These are phyloP conservation scores for Narthecium ossifragum DNA, from an alignment of 106 monocot genomes.

Conservation along the genomic window DNA sequence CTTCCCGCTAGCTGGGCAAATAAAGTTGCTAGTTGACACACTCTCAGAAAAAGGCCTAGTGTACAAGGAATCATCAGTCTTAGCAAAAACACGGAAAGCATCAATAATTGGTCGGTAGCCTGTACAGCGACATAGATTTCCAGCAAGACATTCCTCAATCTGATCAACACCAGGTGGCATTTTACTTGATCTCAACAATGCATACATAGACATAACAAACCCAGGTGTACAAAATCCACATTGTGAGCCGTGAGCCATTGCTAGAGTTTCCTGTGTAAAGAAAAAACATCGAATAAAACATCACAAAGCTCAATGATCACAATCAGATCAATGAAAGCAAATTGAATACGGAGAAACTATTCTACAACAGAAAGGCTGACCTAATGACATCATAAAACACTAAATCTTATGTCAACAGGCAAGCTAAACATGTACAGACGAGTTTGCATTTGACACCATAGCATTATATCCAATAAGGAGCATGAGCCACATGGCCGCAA, in stretches of 20 bases:
- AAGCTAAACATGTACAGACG: no score
- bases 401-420: no score
- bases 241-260: conserved; percentile 88
- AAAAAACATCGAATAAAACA: no score
- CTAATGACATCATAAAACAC: no score
- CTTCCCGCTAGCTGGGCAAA: conserved; percentile 88
- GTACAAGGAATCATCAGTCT: conserved; percentile 71
- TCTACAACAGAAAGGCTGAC: no score
- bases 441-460: no score
- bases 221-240: conserved; percentile 99
- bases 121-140: conserved; percentile 97
- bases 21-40: conserved; percentile 16
- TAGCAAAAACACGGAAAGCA: conserved; percentile 91
- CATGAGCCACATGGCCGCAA: no score
- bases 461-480: no score
- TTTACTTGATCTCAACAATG: conserved; percentile 80
- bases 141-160: conserved; percentile 89
- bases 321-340: no score
- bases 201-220: conserved; percentile 99
- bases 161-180: conserved; percentile 66
- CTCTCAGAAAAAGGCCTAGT: conserved; percentile 28
- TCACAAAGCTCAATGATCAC: no score
- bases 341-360: no score
- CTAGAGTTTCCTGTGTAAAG: conserved; percentile 66
- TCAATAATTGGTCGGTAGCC: conserved; percentile 96